phyloP scores from a whole-genome alignment of 768 basidiomycete species.

The Fistulinella prunicolor region DNA sequence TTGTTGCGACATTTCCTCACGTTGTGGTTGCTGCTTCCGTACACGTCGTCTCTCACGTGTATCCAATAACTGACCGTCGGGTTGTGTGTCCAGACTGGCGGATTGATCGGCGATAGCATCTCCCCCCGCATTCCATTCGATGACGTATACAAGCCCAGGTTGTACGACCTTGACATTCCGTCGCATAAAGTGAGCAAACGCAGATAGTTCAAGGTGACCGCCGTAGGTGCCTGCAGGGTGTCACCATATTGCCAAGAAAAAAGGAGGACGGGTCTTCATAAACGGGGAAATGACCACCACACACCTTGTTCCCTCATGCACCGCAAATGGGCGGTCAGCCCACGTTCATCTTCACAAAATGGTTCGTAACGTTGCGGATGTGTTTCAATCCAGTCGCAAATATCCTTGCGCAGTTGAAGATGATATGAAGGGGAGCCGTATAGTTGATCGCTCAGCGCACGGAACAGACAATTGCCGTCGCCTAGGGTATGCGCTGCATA shows the following conservation, averaged over 20 bases:
- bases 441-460: slow-evolving; percentile 85
- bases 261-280: slow-evolving; percentile 7
- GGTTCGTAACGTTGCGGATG: slow-evolving; percentile 75
- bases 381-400: slow-evolving; percentile 78
- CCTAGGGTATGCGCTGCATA: slow-evolving; percentile 87
- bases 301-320: slow-evolving; percentile 79
- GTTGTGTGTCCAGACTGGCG: slow-evolving; percentile 26
- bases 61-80: slow-evolving; percentile 25
- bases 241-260: slow-evolving; percentile 11
- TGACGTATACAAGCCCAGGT: slow-evolving; percentile 87
- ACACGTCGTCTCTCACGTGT: slow-evolving; percentile 45
- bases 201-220: slow-evolving; percentile 90
- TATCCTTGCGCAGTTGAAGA: slow-evolving; percentile 61
- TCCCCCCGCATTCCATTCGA: slow-evolving; percentile 71
- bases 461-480: slow-evolving; percentile 93
- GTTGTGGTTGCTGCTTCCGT: slow-evolving; percentile 38
- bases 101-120: slow-evolving; percentile 34
- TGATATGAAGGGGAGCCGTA: slow-evolving; percentile 74
- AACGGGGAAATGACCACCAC: slow-evolving; percentile 17
- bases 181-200: slow-evolving; percentile 77
- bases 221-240: slow-evolving; percentile 72
- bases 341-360: slow-evolving; percentile 85
- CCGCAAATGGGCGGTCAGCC: slow-evolving; percentile 64
- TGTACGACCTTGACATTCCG: slow-evolving; percentile 90
- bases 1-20: slow-evolving; percentile 19